Evolutionary conservation across 371 early-diverging fungal species (phyloP), one percentile per base, ranked within the genome.

Genomic region (Lichtheimia corymbifera): DNA sequence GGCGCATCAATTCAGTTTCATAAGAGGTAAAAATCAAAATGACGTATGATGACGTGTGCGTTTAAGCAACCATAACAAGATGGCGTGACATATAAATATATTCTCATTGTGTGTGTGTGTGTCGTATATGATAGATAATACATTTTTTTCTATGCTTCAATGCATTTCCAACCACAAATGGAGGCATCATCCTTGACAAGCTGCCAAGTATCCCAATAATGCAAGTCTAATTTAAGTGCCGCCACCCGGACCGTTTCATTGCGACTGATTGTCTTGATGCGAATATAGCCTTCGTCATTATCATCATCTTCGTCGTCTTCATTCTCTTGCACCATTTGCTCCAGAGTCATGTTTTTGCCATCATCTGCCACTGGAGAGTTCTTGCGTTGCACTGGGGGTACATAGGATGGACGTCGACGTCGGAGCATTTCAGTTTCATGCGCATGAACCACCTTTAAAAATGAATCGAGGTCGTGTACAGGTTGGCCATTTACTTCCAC

Each of bases 121-220:
- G 0, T 28, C 28, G 7, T 5, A 28, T 4, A 7, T 7, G 28
- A 28, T 28, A 28, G 28, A 28, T 28, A 28, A 4, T 28, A 22
- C 22, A 28, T 28, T 28, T 35, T 28, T 28, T 35, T 35, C 35
- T 35, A 35, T 9, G 73, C 73, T 9, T 65, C 59, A 52, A 63
- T 47, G 22, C 77, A 76, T 18, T 54, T 66, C 91, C 91, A 90
- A 17, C 88, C 88, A 61, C 80, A 77, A 15, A 79, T 66, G 27
- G 77, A 55, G 5, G 64, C 63, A 0, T 77, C 77, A 47, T 86
- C 84, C 15, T 71, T 77, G 18, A 85, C 54, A 47, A 91, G 69
- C 66, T 87, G 80, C 76, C 87, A 88, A 0, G 88, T 77, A 5
- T 83, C 82, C 91, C 91, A 90, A 62, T 88, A 90, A 67, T 88